phyloP scores from a whole-genome alignment of 1,139 yeast species.

The Arxiozyma telluris region DNA sequence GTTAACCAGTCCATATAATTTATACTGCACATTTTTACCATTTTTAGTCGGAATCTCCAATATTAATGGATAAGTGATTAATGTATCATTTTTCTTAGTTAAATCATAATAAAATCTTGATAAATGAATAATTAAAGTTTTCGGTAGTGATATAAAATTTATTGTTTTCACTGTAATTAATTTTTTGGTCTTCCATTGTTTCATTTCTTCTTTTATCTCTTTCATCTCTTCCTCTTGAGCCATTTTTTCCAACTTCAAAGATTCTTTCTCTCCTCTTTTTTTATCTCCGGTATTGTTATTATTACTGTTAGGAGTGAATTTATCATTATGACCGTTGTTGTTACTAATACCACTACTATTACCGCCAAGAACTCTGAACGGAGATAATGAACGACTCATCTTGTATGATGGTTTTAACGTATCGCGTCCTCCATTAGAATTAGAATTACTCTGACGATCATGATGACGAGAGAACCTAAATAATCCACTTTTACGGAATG shows the following conservation, averaged over 20 bases:
- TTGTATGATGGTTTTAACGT: constrained; percentile 1
- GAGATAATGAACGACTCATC: constrained; percentile 20
- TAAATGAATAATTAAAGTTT: constrained; percentile 54
- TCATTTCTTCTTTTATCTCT: constrained; percentile 10
- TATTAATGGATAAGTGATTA: constrained; percentile 47
- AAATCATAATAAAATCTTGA: constrained; percentile 50
- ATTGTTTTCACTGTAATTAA: constrained; percentile 44
- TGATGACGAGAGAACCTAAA: constrained; percentile 7
- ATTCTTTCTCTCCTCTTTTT: constrained; percentile 1
- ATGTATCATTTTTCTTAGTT: constrained; percentile 47
- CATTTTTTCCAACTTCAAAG: neutral
- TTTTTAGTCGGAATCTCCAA: constrained; percentile 39
- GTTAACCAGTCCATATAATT: constrained; percentile 53
- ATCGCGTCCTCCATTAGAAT: neutral
- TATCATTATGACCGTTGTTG: constrained; percentile 1
- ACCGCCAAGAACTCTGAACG: constrained; percentile 17
- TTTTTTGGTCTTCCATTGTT: constrained; percentile 25
- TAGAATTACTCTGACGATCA: constrained; percentile 1
- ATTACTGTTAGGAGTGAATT: neutral
- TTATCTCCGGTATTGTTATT: constrained; percentile 1
- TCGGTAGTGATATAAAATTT: constrained; percentile 56
- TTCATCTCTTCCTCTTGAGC: constrained; percentile 5
- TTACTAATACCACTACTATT: constrained; percentile 1
- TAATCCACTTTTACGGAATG: constrained; percentile 4
- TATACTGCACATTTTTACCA: constrained; percentile 40